These are phyloP conservation scores for Hordeum pubiflorum DNA, from an alignment of 202 grass and related monocot genomes.

Conservation along the genomic window DNA sequence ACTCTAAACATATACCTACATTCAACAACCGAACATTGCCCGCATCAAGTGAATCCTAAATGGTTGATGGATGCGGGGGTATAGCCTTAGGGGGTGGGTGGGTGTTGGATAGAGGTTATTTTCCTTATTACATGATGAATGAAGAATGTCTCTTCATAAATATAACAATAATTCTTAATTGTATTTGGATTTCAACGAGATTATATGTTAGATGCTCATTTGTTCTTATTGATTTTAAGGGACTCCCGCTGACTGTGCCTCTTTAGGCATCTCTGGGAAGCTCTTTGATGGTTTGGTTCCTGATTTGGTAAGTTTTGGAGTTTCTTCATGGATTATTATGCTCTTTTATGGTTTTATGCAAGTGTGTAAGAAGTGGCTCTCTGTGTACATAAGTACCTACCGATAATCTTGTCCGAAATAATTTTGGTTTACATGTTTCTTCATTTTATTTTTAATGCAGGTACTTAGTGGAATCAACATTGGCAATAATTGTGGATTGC, in stretches of 20 bases:
- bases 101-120: background rate
- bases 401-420: background rate
- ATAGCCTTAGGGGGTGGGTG: background rate
- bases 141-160: background rate
- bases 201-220: slow-evolving; percentile 6
- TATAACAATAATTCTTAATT: background rate
- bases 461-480: slow-evolving; percentile 95
- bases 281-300: slow-evolving; percentile 81
- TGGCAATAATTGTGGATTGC: slow-evolving; percentile 80
- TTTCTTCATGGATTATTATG: slow-evolving; percentile 12
- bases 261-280: slow-evolving; percentile 93
- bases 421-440: background rate
- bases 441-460: slow-evolving; percentile 39
- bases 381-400: background rate
- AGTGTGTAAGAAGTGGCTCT: background rate
- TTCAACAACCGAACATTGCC: background rate
- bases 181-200: background rate
- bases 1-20: background rate
- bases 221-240: slow-evolving; percentile 48
- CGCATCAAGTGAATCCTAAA: background rate
- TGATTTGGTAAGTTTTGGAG: slow-evolving; percentile 59
- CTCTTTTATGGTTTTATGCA: slow-evolving; percentile 3
- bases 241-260: slow-evolving; percentile 85
- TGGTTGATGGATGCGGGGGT: background rate
- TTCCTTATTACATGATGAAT: background rate